These are phyloP conservation scores for Kodamaea laetipori DNA, from an alignment of 805 yeast species.

Conservation along the genomic window DNA sequence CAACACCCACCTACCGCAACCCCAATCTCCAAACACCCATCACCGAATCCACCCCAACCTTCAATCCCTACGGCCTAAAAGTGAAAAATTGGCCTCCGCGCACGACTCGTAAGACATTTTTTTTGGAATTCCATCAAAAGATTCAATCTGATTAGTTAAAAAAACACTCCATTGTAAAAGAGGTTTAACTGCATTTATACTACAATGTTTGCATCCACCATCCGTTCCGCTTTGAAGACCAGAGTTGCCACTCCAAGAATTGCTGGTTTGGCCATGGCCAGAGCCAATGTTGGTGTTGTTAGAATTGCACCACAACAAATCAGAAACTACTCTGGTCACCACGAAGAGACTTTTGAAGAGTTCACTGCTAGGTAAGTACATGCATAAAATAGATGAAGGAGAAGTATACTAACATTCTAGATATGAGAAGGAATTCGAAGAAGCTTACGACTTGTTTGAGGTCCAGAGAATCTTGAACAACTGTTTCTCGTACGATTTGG, in stretches of 20 bases:
- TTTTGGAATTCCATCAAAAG: constrained; percentile 8
- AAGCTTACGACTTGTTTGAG: constrained; percentile 60
- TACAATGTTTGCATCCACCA: constrained; percentile 38
- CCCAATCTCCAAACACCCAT: no score
- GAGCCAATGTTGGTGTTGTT: constrained; percentile 22
- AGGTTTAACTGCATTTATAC: constrained; percentile 11
- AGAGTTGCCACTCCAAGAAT: constrained; percentile 35
- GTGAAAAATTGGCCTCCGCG: background rate
- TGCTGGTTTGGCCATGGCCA: constrained; percentile 30
- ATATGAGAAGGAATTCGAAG: constrained; percentile 95
- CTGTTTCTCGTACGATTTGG: constrained; percentile 97
- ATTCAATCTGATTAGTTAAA: constrained; percentile 11
- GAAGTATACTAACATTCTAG: constrained; percentile 44
- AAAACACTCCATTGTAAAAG: constrained; percentile 5
- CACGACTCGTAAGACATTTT: constrained; percentile 1
- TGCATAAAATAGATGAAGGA: background rate
- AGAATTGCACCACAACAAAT: constrained; percentile 28
- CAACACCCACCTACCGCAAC: no score
- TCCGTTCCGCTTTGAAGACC: constrained; percentile 46
- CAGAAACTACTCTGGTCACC: constrained; percentile 82
- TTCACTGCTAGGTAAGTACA: constrained; percentile 71
- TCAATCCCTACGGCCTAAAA: background rate
- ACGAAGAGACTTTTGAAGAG: constrained; percentile 93
- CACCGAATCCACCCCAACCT: no score
- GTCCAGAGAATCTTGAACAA: constrained; percentile 90